Evolutionary conservation across 768 basidiomycete genomes (phyloP).

Genomic region (Auriscalpium microsporum): DNA sequence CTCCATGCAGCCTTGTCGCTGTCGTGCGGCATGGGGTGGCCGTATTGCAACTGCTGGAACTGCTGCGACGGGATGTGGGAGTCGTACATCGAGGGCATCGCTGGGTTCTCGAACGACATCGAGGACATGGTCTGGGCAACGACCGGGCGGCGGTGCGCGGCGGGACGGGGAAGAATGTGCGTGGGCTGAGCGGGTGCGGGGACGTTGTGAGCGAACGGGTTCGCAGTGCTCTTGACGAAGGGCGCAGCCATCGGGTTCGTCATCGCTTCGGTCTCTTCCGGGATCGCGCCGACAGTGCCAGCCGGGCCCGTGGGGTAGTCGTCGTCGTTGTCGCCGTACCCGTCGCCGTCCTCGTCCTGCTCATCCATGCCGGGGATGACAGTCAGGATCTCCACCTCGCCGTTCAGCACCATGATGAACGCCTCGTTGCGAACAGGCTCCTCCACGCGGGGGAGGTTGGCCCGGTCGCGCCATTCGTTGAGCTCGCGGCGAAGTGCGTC

Average conservation of each 20-base stretch:
- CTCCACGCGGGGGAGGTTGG: conserved; percentile 60
- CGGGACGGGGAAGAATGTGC: conserved; percentile 22
- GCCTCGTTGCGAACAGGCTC: conserved; percentile 67
- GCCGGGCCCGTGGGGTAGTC: conserved; percentile 14
- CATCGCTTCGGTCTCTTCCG: conserved; percentile 16
- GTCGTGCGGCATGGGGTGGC: conserved; percentile 16
- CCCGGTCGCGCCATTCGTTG: conserved; percentile 86
- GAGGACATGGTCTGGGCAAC: conserved; percentile 35
- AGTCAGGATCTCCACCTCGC: conserved; percentile 59
- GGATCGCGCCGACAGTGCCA: conserved; percentile 12
- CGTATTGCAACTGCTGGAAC: conserved; percentile 18
- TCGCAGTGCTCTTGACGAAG: conserved; percentile 26
- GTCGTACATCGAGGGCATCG: conserved; percentile 37
- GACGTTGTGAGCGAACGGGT: conserved; percentile 29
- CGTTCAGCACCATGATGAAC: conserved; percentile 60
- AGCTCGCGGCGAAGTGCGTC: conserved; percentile 85
- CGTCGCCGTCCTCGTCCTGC: conserved; percentile 39
- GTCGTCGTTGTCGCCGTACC: conserved; percentile 36
- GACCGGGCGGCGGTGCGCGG: conserved; percentile 30
- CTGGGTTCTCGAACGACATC: conserved; percentile 46
- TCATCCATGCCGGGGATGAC: conserved; percentile 42
- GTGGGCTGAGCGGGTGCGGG: conserved; percentile 9
- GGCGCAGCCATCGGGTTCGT: conserved; percentile 22
- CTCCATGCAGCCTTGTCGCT: conserved; percentile 25
- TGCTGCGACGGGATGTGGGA: conserved; percentile 26